A percentile compares a stretch with the other conserved stretches of the same genome.
Conservation (phyloP, 2,329 filamentous ascomycete genomes). For the Pseudocercospora eumusae region DNA sequence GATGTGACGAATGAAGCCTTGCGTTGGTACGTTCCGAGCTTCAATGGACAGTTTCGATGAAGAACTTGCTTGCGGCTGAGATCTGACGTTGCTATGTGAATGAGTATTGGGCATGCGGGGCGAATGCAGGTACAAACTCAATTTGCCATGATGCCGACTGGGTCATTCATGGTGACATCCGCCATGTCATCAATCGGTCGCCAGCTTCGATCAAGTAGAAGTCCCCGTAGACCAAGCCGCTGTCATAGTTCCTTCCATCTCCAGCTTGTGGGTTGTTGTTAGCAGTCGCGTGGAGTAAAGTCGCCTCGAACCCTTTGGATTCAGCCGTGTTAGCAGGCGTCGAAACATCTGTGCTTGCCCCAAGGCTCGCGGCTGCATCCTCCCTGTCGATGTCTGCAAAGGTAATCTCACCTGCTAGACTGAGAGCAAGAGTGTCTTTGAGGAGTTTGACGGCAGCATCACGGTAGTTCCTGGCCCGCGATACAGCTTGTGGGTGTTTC, state of each 20-base stretch:
- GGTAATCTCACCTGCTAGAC: conserved; percentile 21
- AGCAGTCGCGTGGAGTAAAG: conserved; percentile 26
- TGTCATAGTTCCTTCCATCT: conserved; percentile 21
- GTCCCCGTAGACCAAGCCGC: conserved; percentile 25
- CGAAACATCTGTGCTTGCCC: conserved; percentile 16
- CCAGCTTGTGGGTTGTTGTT: conserved; percentile 26
- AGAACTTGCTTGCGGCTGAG: not conserved
- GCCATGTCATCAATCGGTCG: conserved; percentile 18
- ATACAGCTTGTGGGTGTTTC: not conserved
- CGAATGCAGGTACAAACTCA: conserved; percentile 4
- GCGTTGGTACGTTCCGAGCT: no score
- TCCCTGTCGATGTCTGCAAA: conserved; percentile 16
- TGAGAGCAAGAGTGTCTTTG: conserved; percentile 14
- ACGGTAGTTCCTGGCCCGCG: conserved; percentile 12
- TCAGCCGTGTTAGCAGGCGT: conserved; percentile 21
- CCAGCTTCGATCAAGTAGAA: conserved; percentile 26
- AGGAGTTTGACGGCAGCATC: conserved; percentile 17
- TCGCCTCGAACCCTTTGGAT: conserved; percentile 23
- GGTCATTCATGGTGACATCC: no score
- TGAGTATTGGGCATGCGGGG: not conserved
- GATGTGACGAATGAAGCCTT: no score
- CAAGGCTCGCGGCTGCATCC: conserved; percentile 13
- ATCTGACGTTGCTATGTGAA: not conserved
- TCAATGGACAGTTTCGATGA: not conserved
- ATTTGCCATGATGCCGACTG: not conserved